These are phyloP conservation scores for Zopfia rhizophila DNA, from an alignment of 2,329 filamentous ascomycete species.

Conservation along the genomic window DNA sequence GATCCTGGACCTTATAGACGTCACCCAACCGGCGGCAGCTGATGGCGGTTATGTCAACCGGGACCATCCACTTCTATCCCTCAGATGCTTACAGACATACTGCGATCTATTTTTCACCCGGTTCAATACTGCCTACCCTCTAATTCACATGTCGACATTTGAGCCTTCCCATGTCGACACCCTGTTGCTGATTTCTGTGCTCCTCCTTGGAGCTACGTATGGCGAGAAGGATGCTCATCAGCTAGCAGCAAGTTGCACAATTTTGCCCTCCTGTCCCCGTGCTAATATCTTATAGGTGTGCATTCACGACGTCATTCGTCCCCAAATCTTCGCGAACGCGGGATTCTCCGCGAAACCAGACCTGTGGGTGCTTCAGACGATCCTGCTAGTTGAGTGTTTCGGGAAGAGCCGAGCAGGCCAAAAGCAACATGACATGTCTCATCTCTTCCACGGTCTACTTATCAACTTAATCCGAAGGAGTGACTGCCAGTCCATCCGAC, in stretches of 20 bases:
- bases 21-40: slow-evolving; percentile 60
- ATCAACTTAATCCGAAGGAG: slow-evolving; percentile 66
- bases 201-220: slow-evolving; percentile 72
- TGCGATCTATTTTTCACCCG: slow-evolving; percentile 69
- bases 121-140: slow-evolving; percentile 70
- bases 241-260: slow-evolving; percentile 57
- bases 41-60: slow-evolving; percentile 59
- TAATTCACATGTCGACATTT: slow-evolving; percentile 69
- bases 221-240: slow-evolving; percentile 68
- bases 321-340: slow-evolving; percentile 67
- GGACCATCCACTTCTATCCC: slow-evolving; percentile 63
- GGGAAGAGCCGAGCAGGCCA: slow-evolving; percentile 71
- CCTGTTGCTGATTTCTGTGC: slow-evolving; percentile 64
- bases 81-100: slow-evolving; percentile 64
- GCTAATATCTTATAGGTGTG: slow-evolving; percentile 54
- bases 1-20: slow-evolving; percentile 63
- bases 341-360: slow-evolving; percentile 68
- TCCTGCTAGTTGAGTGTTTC: slow-evolving; percentile 71
- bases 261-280: neutral
- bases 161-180: slow-evolving; percentile 61
- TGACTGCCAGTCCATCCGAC: slow-evolving; percentile 60
- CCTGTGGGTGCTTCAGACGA: slow-evolving; percentile 70
- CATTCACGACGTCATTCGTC: slow-evolving; percentile 69
- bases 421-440: slow-evolving; percentile 71
- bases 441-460: slow-evolving; percentile 67